phyloP scores from a whole-genome alignment of 208 protist species.

The Wallacemonas sp. region DNA sequence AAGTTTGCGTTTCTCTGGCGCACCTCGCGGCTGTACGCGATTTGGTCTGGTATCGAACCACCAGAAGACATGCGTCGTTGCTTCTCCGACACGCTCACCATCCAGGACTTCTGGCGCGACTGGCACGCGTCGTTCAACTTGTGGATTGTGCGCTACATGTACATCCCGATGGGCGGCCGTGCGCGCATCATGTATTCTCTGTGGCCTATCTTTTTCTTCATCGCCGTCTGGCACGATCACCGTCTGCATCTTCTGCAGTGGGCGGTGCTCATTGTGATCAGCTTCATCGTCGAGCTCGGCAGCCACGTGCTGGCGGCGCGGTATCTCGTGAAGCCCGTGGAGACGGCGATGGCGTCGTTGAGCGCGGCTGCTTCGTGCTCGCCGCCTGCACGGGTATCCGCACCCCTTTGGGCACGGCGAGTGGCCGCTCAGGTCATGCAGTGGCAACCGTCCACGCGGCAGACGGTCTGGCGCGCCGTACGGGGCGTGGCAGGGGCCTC shows the following conservation, averaged over 20 bases:
- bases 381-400: neutral
- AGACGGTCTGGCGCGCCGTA: neutral
- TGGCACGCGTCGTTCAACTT: constrained; percentile 89
- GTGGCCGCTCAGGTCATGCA: neutral
- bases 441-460: neutral
- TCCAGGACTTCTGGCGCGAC: constrained; percentile 85
- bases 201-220: constrained; percentile 92
- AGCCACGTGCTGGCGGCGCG: constrained; percentile 29
- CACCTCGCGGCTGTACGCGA: constrained; percentile 60
- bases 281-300: constrained; percentile 61
- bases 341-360: constrained; percentile 24
- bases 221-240: constrained; percentile 94
- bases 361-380: no score
- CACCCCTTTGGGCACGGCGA: neutral
- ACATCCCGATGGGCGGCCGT: constrained; percentile 81
- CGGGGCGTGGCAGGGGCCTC: constrained; percentile 26
- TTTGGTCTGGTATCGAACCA: constrained; percentile 74
- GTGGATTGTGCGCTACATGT: constrained; percentile 90
- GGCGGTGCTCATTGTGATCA: constrained; percentile 53
- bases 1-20: constrained; percentile 84
- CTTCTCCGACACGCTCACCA: constrained; percentile 66
- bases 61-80: constrained; percentile 87
- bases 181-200: constrained; percentile 54
- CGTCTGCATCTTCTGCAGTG: constrained; percentile 72
- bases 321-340: constrained; percentile 18